Base-by-base conservation (phyloP, 495 filamentous ascomycete genomes). In the Melanomma pulvis-pyrius region DNA sequence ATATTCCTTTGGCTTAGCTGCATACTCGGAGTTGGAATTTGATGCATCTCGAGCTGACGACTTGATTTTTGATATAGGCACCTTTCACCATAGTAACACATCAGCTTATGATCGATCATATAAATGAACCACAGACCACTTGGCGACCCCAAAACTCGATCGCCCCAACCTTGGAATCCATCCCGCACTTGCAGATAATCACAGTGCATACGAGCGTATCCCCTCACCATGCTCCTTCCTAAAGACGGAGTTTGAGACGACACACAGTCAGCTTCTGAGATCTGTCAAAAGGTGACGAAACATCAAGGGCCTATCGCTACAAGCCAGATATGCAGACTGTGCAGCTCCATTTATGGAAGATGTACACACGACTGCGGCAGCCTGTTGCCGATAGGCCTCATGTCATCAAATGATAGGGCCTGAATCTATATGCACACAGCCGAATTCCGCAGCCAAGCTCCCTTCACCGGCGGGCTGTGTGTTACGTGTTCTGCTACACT, bases 401-500 rank as follows among this genome's bases (percentile, higher is more conserved):
- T 9, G 41, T 44, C 39, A 44, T 50, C 28, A 36, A 17, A 34
- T 24, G 44, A 61, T 32, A 19, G 26, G 28, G 47, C 25, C 24
- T 50, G 25, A 32, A 21, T 34, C n/a, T n/a, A 13, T 39, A 51
- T 51, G 51, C 48, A 46, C 59, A 52, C 32, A 30, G 51, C 39
- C 39, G 39, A 44, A 44, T 44, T 44, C 39, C 39, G 39, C 39
- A 44, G 59, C 44, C 59, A 61, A 51, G 59, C 17, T 7, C 8
- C 19, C 32, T 54, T 62, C 59, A 62, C 59, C 49, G 59, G 59
- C 53, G 8, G 17, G 57, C 19, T 59, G 7, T 59, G 7, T 59
- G 39, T 15, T 44, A 44, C 39, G 17, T n/a, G 39, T 44, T n/a
- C 39, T 2, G 39, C 39, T 5, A 24, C 44, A 8, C 25, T 30